phyloP scores from a whole-genome alignment of 2,329 filamentous ascomycete genomes.

The Beauveria sp. region DNA sequence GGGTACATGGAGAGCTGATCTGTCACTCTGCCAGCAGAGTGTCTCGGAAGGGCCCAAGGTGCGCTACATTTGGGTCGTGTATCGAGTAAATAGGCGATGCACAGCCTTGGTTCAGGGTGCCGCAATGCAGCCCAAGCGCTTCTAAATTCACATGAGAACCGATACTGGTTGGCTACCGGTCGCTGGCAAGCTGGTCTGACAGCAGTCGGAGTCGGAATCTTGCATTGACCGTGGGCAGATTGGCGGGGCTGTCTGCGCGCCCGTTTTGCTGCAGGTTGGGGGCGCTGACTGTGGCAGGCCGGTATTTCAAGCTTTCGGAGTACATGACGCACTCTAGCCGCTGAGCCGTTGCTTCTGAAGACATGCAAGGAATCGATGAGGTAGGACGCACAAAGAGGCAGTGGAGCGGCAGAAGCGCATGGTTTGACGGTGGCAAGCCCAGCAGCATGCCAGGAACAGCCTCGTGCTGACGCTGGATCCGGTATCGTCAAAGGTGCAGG shows the following conservation, averaged over 20 bases:
- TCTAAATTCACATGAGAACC: neutral
- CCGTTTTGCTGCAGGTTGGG: neutral
- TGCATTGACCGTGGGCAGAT: neutral
- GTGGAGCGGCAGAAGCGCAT: neutral
- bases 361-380: neutral
- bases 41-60: neutral
- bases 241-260: neutral
- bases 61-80: neutral
- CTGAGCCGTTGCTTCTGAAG: neutral
- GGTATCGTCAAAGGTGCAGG: neutral
- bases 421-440: neutral
- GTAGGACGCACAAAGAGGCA: neutral
- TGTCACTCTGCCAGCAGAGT: neutral
- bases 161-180: neutral
- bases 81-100: too few relatives aligned
- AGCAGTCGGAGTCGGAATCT: slow-evolving; percentile 1
- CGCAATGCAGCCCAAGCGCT: neutral
- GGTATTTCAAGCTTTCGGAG: neutral
- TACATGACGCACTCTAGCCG: neutral
- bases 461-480: neutral
- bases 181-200: neutral
- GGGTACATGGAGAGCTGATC: neutral
- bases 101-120: neutral
- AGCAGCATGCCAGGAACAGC: neutral
- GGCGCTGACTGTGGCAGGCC: neutral